Base-by-base conservation (phyloP, 2,329 filamentous ascomycete species). In the Cadophora sp. region DNA sequence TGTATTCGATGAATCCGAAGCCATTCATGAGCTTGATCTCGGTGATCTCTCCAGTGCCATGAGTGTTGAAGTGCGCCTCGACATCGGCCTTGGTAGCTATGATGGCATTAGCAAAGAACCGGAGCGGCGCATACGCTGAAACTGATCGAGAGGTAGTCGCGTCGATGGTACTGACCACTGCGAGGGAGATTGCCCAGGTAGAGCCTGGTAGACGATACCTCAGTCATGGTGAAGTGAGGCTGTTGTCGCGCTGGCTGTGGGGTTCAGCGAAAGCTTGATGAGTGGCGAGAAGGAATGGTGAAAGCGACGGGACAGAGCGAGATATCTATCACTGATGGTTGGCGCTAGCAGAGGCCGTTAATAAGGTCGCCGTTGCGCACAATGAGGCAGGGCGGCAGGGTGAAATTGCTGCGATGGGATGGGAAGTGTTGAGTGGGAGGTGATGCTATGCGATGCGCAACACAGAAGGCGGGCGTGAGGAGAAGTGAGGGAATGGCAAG, bases 21-120 rank as follows among this genome's bases (percentile, higher is more conserved):
- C 96, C 96, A 80, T 97, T 98, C 96, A 99, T 99, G 72, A 99
- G 89, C 85, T 99, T 99, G 84, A 99, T 95, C 84, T 99, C 96
- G 74, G 92, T 96, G 79, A 99, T 98, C 80, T 97, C 94, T 80
- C 96, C 96, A 75, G 94, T 95, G 79, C 95, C 96, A 89, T 97
- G 94, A 78, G 90, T 93, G 80, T 91, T 91, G 83, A 99, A 99
- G 82, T 98, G 95, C 76, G 90, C 89, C 83, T 98, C 94, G 80
- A 99, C 91, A 80, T 99, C 95, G 81, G 92, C 89, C 85, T 98
- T 98, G 82, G 94, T 97, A 83, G 93, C 94, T 96, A 83, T 65
- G 51, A 53, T 61, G 33, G n/a, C 24, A 53, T 76, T 61, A 76
- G 71, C 61, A 58, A 48, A 20, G 45, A 30, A n/a, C 50, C 59